These are phyloP conservation scores for Ilyonectria sp. DNA, from an alignment of 2,329 filamentous ascomycete genomes.

Conservation along the genomic window DNA sequence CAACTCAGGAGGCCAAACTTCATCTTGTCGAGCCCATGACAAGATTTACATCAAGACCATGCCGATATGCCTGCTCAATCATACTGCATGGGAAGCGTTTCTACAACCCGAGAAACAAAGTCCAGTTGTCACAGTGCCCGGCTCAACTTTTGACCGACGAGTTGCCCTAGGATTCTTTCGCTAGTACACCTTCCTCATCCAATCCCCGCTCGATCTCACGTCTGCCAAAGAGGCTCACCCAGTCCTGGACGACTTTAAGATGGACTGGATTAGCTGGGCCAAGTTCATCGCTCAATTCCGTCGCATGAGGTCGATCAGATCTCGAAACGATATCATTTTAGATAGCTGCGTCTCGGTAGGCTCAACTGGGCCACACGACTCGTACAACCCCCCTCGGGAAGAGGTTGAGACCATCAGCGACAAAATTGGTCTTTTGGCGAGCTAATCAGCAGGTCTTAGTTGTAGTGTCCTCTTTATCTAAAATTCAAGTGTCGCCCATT, in stretches of 20 bases:
- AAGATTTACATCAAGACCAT: slow-evolving; percentile 6
- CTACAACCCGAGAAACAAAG: neutral
- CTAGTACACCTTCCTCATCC: neutral
- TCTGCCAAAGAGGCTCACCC: neutral
- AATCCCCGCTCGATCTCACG: neutral
- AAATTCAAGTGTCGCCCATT: too few species aligned
- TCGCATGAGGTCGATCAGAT: neutral
- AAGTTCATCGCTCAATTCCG: slow-evolving; percentile 2
- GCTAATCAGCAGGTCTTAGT: too few species aligned
- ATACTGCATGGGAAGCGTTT: neutral
- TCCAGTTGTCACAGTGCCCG: neutral
- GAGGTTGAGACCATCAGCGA: neutral
- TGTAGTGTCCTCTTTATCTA: too few species aligned
- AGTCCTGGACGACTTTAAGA: neutral
- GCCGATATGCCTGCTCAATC: slow-evolving; percentile 2
- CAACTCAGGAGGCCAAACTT: slow-evolving; percentile 2
- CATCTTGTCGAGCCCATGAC: neutral
- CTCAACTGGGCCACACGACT: neutral
- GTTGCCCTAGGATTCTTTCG: neutral
- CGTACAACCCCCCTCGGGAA: neutral
- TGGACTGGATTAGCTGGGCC: slow-evolving; percentile 2
- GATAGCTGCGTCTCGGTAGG: neutral
- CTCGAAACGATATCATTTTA: neutral
- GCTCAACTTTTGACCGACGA: neutral
- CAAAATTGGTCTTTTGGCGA: too few species aligned